Evolutionary conservation across 495 filamentous ascomycete genomes (phyloP).

Genomic region (Aspergillus leporis): DNA sequence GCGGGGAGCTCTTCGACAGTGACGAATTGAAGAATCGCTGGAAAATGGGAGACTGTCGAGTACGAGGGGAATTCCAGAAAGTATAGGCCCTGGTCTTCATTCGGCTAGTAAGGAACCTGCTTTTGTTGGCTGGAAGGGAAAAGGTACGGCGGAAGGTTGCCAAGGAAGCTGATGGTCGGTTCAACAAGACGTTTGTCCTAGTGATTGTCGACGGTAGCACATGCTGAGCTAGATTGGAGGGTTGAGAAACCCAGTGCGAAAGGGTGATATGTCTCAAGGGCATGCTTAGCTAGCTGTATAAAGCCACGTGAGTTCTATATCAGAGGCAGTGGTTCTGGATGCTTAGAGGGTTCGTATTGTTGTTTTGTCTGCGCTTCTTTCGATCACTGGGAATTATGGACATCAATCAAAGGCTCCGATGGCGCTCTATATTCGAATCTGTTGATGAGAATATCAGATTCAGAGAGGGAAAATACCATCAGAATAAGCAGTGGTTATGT

Average conservation of each 20-base stretch:
- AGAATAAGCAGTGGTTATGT: neutral
- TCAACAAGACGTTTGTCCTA: neutral
- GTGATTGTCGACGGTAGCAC: slow-evolving; percentile 3
- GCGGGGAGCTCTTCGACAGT: slow-evolving; percentile 14
- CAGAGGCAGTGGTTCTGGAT: neutral
- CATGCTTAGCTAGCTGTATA: slow-evolving; percentile 16
- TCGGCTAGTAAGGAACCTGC: slow-evolving; percentile 3
- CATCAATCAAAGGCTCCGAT: neutral
- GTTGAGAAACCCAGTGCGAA: slow-evolving; percentile 27
- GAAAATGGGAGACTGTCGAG: slow-evolving; percentile 15
- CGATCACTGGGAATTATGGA: neutral
- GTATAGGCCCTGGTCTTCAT: slow-evolving; percentile 3
- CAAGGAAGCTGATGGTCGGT: neutral
- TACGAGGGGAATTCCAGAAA: neutral
- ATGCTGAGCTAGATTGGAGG: slow-evolving; percentile 19
- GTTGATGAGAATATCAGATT: neutral
- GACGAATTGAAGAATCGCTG: slow-evolving; percentile 33
- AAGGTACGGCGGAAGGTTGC: slow-evolving; percentile 12
- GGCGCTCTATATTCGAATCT: neutral
- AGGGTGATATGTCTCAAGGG: slow-evolving; percentile 19
- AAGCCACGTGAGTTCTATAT: neutral
- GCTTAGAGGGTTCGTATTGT: neutral
- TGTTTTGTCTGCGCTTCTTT: neutral
- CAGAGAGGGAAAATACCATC: neutral
- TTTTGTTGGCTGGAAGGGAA: slow-evolving; percentile 1